Evolutionary conservation across 139 green algal genomes (phyloP), one percentile per base, ranked within the genome.

Genomic region (Tetradesmus obliquus): DNA sequence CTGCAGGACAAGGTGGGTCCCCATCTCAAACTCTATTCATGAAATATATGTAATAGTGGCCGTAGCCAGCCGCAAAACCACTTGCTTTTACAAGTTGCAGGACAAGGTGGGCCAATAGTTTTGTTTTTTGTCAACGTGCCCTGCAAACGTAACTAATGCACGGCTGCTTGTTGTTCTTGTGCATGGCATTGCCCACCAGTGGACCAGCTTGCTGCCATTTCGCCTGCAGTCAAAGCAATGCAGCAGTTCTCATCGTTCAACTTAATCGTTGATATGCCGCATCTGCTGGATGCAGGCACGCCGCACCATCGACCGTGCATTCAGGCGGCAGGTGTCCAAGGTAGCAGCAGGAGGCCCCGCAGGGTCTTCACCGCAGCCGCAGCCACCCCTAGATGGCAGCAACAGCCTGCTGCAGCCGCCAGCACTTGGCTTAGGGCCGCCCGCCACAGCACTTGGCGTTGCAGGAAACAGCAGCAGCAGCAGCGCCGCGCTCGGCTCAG

Each of bases 1-100:
- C 83, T 88, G 83, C 83, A 88, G 24, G 83, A 88, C n/a, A 88
- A 88, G 83, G 83, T 88, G 12, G 3, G 53, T 51, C 6, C 7
- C 24, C 82, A 87, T 45, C 32, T 45, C 32, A 45, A 0, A 72
- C 10, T 15, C 10, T 15, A 72, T 72, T 72, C 10, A 12, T 72
- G 12, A 72, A 20, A 13, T 15, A 72, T 72, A 13, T 12, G 12
- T 72, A 13, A 12, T 72, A 13, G 62, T 15, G 62, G 10, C 10
- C 62, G 13, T 72, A 20, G 62, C 62, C 62, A 13, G 62, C 32
- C 32, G 32, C 32, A 45, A 45, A 45, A 1, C 32, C 0, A 45
- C 32, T 45, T 45, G 32, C 32, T 45, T 45, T 45, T 45, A 45
- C 32, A 45, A 45, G 32, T 45, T 45, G 79, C 60, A 72, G 60